Evolutionary conservation across 768 basidiomycete species (phyloP), one percentile per base, ranked within the genome.

Genomic region (Lactarius trivialis): DNA sequence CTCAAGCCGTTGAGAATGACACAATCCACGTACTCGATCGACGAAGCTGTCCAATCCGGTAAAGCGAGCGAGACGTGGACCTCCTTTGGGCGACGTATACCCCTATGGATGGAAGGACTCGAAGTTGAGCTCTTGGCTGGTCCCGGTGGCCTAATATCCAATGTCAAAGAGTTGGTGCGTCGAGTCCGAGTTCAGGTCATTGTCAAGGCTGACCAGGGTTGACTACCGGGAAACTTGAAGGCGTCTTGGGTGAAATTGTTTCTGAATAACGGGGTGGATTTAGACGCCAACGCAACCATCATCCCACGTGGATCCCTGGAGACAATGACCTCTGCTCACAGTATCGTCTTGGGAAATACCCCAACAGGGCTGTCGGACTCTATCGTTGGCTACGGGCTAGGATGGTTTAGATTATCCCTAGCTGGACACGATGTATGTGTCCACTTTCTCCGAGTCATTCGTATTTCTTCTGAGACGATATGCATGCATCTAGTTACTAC

Each of bases 91-190:
- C 65, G 76, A 24, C 64, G 72, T 24, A 68, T 78, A 0, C 75
- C 77, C 1, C 69, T 67, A 33, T 73, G 69, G 64, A 70, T 76
- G 19, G 63, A 61, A 1, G 74, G 76, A 53, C 36, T 60, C 36
- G 6, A 50, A 4, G 67, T 60, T 6, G 67, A 69, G 1, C 51
- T 73, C 24, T 60, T 67, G 6, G 76, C 77, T 4, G 79, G 79
- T 6, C 62, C 79, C 0, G 79, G 74, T 2, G 80, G 79, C 1
- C 55, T 82, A 21, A 76, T 80, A 33, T 77, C 79, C 19, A 79
- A 67, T 32, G 71, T 70, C 0, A 63, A 73, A 28, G 81, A 81
- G 37, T 72, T 82, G 75, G 80, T 77, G 30, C 11, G 76, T 65
- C 30, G 17, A 17, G 17, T 37, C n/a, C 26, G 6, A 45, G 8